These are phyloP conservation scores for Spathaspora sp. DNA, from an alignment of 805 yeast species.

Conservation along the genomic window DNA sequence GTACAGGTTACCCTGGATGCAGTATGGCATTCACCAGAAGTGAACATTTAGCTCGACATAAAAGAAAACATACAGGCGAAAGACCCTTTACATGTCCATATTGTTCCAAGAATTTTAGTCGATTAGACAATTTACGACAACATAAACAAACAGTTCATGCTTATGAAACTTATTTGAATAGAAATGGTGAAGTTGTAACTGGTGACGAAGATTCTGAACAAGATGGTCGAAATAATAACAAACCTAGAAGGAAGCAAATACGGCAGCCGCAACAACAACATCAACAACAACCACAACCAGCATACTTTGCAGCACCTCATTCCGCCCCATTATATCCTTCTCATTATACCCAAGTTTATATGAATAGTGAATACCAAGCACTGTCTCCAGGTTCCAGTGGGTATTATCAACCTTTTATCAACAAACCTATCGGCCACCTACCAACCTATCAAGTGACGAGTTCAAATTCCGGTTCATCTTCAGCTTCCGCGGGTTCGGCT, in stretches of 20 bases:
- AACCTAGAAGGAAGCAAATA: conserved; percentile 2
- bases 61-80: conserved; percentile 92
- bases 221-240: neutral
- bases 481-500: neutral
- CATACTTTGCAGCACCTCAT: neutral
- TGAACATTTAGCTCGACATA: conserved; percentile 89
- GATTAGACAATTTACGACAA: conserved; percentile 86
- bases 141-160: conserved; percentile 75
- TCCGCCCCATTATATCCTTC: conserved; percentile 1
- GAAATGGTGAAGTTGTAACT: conserved; percentile 8
- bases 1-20: conserved; percentile 84
- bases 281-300: conserved; percentile 5
- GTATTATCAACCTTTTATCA: conserved; percentile 1
- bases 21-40: conserved; percentile 85
- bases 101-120: conserved; percentile 72
- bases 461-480: neutral
- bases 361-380: neutral
- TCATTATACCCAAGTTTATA: neutral
- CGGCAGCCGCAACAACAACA: conserved; percentile 2
- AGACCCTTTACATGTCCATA: conserved; percentile 86
- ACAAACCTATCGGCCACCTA: neutral
- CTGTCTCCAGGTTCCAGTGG: neutral
- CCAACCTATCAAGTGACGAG: neutral
- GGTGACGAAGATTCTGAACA: neutral
- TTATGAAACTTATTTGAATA: conserved; percentile 27